phyloP scores from a whole-genome alignment of 1,139 yeast genomes.

The Zhuliangozyma parablackwelliae region DNA sequence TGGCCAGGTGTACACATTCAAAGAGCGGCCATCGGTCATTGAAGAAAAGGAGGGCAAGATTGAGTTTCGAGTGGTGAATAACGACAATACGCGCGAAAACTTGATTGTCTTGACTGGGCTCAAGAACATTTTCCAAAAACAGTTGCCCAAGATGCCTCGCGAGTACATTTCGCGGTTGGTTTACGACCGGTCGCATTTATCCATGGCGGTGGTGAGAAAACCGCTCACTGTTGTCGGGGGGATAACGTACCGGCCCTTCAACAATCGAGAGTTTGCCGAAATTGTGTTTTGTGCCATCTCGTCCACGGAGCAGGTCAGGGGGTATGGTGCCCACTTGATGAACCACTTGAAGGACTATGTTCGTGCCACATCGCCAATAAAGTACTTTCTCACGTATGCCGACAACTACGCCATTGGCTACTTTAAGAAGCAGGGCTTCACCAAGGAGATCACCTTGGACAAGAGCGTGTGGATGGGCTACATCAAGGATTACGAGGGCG shows the following conservation, averaged over 20 bases:
- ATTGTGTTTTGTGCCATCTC: slow-evolving; percentile 97
- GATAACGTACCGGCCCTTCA: slow-evolving; percentile 91
- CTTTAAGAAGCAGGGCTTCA: slow-evolving; percentile 96
- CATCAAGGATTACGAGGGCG: slow-evolving; percentile 98
- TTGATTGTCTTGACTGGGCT: slow-evolving; percentile 90
- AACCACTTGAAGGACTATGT: slow-evolving; percentile 96
- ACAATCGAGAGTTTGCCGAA: slow-evolving; percentile 88
- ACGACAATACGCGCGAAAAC: slow-evolving; percentile 83
- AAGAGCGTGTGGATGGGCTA: slow-evolving; percentile 96
- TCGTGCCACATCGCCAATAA: slow-evolving; percentile 79
- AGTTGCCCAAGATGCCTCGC: slow-evolving; percentile 96
- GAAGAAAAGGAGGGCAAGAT: slow-evolving; percentile 90
- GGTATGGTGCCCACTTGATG: slow-evolving; percentile 98
- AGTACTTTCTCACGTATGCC: slow-evolving; percentile 90
- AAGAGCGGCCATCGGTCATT: slow-evolving; percentile 88
- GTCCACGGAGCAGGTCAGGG: slow-evolving; percentile 95
- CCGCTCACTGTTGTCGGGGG: slow-evolving; percentile 98
- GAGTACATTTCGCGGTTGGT: slow-evolving; percentile 94
- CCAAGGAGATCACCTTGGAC: slow-evolving; percentile 86
- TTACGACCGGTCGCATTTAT: slow-evolving; percentile 88
- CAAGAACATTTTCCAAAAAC: slow-evolving; percentile 94
- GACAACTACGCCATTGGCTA: slow-evolving; percentile 98
- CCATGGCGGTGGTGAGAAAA: slow-evolving; percentile 91
- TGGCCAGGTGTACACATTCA: slow-evolving; percentile 78
- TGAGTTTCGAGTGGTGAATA: slow-evolving; percentile 92